phyloP scores from a whole-genome alignment of 768 basidiomycete genomes.

The Rhizopogon vesiculosus region DNA sequence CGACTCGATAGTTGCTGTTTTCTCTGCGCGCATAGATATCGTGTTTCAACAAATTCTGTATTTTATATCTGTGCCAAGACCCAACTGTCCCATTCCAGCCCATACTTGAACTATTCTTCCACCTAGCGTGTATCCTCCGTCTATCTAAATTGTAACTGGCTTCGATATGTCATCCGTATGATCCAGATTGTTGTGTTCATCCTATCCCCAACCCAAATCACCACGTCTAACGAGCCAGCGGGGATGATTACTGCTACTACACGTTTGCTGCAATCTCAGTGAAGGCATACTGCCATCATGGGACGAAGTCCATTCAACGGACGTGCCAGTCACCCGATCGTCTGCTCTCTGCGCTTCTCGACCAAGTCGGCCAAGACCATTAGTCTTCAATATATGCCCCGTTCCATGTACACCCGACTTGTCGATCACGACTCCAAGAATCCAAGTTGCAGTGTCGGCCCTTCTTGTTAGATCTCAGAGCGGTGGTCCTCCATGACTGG shows the following conservation, averaged over 20 bases:
- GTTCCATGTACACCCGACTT: slow-evolving; percentile 72
- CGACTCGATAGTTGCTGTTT: neutral
- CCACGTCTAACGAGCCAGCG: slow-evolving; percentile 18
- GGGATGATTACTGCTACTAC: slow-evolving; percentile 41
- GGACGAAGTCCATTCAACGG: slow-evolving; percentile 22
- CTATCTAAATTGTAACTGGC: slow-evolving; percentile 55
- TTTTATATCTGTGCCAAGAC: slow-evolving; percentile 18
- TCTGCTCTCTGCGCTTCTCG: slow-evolving; percentile 15
- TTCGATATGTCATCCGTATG: slow-evolving; percentile 36
- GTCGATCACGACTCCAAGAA: slow-evolving; percentile 18
- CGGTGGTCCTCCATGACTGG: slow-evolving; percentile 40
- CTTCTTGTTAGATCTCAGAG: slow-evolving; percentile 68
- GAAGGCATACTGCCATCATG: slow-evolving; percentile 19
- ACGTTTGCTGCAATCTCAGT: slow-evolving; percentile 68
- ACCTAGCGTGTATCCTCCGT: slow-evolving; percentile 6
- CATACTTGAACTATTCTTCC: slow-evolving; percentile 17
- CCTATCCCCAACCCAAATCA: slow-evolving; percentile 95
- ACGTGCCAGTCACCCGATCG: neutral
- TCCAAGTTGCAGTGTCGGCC: slow-evolving; percentile 49
- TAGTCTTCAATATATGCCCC: slow-evolving; percentile 51
- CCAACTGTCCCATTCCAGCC: slow-evolving; percentile 31
- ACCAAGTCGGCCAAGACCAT: slow-evolving; percentile 65
- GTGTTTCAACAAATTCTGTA: neutral
- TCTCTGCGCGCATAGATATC: neutral
- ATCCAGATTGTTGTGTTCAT: slow-evolving; percentile 90